These are phyloP conservation scores for Apiospora marii DNA, from an alignment of 2,329 filamentous ascomycete species.

Conservation along the genomic window DNA sequence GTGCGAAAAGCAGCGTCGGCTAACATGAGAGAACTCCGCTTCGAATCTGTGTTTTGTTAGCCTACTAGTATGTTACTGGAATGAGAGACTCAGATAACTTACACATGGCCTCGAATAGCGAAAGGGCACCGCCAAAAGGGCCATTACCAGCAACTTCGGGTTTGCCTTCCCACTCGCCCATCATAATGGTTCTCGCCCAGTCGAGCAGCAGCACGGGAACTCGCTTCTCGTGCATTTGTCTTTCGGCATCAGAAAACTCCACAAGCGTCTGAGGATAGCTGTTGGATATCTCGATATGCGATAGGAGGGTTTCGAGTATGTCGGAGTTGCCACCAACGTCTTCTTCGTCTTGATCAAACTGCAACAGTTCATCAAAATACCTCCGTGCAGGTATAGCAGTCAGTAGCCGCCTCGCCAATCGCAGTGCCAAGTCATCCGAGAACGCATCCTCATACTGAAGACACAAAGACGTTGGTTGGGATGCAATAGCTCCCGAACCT, in stretches of 20 bases:
- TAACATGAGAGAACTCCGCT: slow-evolving; percentile 69
- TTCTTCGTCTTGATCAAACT: slow-evolving; percentile 44
- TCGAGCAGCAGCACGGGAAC: slow-evolving; percentile 68
- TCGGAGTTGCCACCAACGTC: slow-evolving; percentile 47
- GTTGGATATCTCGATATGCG: slow-evolving; percentile 61
- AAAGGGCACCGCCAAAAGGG: slow-evolving; percentile 78
- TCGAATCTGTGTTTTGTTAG: slow-evolving; percentile 57
- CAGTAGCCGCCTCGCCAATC: slow-evolving; percentile 66
- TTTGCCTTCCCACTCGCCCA: slow-evolving; percentile 82
- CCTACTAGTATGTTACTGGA: background rate
- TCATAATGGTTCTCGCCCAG: slow-evolving; percentile 77
- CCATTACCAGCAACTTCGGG: slow-evolving; percentile 74
- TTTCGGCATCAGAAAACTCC: slow-evolving; percentile 58
- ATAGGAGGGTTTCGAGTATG: slow-evolving; percentile 57
- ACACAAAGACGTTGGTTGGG: slow-evolving; percentile 58
- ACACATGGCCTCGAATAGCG: slow-evolving; percentile 77
- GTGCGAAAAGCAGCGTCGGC: slow-evolving; percentile 75
- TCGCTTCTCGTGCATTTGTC: slow-evolving; percentile 63
- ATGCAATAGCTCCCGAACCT: slow-evolving; percentile 53
- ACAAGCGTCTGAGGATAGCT: slow-evolving; percentile 54
- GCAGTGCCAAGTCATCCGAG: slow-evolving; percentile 65
- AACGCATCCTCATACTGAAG: slow-evolving; percentile 70
- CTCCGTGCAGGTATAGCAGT: slow-evolving; percentile 62
- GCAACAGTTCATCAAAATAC: slow-evolving; percentile 56
- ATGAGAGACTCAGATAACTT: slow-evolving; percentile 46